These are phyloP conservation scores for Apiospora aurea DNA, from an alignment of 2,329 filamentous ascomycete species.

Conservation along the genomic window DNA sequence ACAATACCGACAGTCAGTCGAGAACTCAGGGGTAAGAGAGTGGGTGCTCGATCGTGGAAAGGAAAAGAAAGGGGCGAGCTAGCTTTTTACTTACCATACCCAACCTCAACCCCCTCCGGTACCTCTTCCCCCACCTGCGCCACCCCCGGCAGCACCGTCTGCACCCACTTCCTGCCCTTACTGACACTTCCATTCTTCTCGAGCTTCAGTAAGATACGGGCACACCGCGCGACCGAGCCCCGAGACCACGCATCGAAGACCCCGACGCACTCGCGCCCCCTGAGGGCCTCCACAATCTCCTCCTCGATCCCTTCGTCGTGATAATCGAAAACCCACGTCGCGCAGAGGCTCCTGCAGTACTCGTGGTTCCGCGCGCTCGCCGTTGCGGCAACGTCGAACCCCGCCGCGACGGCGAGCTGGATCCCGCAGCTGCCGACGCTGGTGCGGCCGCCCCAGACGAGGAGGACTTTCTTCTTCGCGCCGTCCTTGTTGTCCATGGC, in stretches of 20 bases:
- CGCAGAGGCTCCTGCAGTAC: slow-evolving; percentile 35
- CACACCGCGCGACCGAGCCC: slow-evolving; percentile 21
- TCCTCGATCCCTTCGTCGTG: slow-evolving; percentile 35
- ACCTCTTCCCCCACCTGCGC: slow-evolving; percentile 45
- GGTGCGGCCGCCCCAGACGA: slow-evolving; percentile 44
- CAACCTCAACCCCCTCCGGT: slow-evolving; percentile 39
- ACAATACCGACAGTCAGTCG: slow-evolving; percentile 36
- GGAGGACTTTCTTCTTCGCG: slow-evolving; percentile 18
- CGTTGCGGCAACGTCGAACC: slow-evolving; percentile 49
- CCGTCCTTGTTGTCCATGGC: not conserved
- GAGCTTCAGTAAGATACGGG: slow-evolving; percentile 22
- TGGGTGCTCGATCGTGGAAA: slow-evolving; percentile 33
- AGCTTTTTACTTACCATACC: slow-evolving; percentile 37
- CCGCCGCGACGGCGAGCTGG: slow-evolving; percentile 48
- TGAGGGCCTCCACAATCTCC: slow-evolving; percentile 39
- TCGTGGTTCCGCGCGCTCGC: slow-evolving; percentile 41
- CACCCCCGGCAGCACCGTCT: slow-evolving; percentile 33
- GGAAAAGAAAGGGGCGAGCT: not conserved
- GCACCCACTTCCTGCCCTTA: not conserved
- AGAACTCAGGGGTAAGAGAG: slow-evolving; percentile 37
- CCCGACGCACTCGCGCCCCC: slow-evolving; percentile 41
- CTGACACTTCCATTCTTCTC: not conserved
- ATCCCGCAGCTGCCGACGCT: slow-evolving; percentile 51
- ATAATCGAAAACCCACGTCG: slow-evolving; percentile 36
- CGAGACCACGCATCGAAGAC: slow-evolving; percentile 34